Evolutionary conservation across 768 basidiomycete genomes (phyloP).

Genomic region (Lentinula sp.): DNA sequence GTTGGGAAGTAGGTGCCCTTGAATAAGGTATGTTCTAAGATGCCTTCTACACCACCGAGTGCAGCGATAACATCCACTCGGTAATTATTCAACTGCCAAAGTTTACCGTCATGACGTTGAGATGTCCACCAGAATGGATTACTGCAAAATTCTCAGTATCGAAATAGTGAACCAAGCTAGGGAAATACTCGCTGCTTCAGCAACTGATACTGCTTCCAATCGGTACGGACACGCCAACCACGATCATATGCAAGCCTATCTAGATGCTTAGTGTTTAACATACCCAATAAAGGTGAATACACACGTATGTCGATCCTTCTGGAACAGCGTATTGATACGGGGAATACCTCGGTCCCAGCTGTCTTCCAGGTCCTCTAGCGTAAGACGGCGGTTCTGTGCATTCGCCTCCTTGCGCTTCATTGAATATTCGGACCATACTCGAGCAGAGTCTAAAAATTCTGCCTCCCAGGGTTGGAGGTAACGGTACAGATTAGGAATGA

Average conservation of each 20-base stretch:
- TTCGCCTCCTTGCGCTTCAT: slow-evolving; percentile 99
- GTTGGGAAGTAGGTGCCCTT: slow-evolving; percentile 98
- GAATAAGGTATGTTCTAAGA: slow-evolving; percentile 94
- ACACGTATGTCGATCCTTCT: slow-evolving; percentile 93
- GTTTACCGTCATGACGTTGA: slow-evolving; percentile 91
- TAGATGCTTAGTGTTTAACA: slow-evolving; percentile 5
- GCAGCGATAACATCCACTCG: slow-evolving; percentile 99
- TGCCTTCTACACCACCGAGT: slow-evolving; percentile 92
- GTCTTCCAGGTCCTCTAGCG: slow-evolving; percentile 96
- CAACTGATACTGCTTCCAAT: slow-evolving; percentile 97
- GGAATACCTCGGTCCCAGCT: slow-evolving; percentile 99
- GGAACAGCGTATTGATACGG: slow-evolving; percentile 98
- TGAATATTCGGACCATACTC: slow-evolving; percentile 99
- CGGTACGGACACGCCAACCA: slow-evolving; percentile 96
- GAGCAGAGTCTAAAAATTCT: slow-evolving; percentile 95
- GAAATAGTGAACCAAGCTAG: background rate
- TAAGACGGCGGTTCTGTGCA: slow-evolving; percentile 93
- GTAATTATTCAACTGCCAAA: slow-evolving; percentile 98
- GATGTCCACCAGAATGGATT: slow-evolving; percentile 99
- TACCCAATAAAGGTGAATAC: slow-evolving; percentile 14
- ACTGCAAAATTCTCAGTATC: slow-evolving; percentile 27
- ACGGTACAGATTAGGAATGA: slow-evolving; percentile 96
- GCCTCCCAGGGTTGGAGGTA: slow-evolving; percentile 98
- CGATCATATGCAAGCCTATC: slow-evolving; percentile 90
- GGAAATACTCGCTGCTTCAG: slow-evolving; percentile 69